Base-by-base conservation (phyloP, 257 asterid species). In the Echium plantagineum region DNA sequence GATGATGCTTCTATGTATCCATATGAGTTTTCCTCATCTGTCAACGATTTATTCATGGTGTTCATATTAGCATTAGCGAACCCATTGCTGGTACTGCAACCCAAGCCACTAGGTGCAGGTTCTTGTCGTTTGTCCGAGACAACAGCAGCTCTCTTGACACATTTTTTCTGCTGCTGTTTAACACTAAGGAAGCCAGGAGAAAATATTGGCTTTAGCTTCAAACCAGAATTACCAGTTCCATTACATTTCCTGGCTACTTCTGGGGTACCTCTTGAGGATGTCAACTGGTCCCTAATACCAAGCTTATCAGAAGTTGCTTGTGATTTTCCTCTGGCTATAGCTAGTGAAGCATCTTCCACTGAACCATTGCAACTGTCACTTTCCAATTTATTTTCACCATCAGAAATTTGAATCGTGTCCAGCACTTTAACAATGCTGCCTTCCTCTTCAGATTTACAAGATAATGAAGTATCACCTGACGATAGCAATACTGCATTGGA, bases 161-260 rank as follows among this genome's bases (percentile, higher is more conserved):
- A 28, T 65, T 57, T 75, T 58, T 56, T 74, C 52, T 66, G 67
- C 28, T 71, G 74, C 18, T 62, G 75, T 65, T 80, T 88, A 24
- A 24, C 26, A 28, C 67, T 82, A 42, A 83, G 93, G 75, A 85
- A 88, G n/a, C 96, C 96, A 24, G 78, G 81, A 63, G 70, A 46
- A 35, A 88, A 70, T 49, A 77, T 70, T 24, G 95, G 96, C 75
- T 78, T 85, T 2, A 32, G 60, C 72, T 81, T 80, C 16, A 59
- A 65, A 24, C 70, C 57, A 26, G 80, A 26, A 18, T 15, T 46
- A 47, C 55, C 66, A 57, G 31, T 58, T 53, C 68, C 77, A 21
- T 55, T n/a, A 35, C 79, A 72, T 72, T 65, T 81, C 72, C 67
- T 64, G 16, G 56, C 74, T 52, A 61, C 76, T 56, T 46, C 66